Evolutionary conservation across 2,329 filamentous ascomycete species (phyloP), one percentile per base, ranked within the genome.

Genomic region (Berkeleyomyces basicola): DNA sequence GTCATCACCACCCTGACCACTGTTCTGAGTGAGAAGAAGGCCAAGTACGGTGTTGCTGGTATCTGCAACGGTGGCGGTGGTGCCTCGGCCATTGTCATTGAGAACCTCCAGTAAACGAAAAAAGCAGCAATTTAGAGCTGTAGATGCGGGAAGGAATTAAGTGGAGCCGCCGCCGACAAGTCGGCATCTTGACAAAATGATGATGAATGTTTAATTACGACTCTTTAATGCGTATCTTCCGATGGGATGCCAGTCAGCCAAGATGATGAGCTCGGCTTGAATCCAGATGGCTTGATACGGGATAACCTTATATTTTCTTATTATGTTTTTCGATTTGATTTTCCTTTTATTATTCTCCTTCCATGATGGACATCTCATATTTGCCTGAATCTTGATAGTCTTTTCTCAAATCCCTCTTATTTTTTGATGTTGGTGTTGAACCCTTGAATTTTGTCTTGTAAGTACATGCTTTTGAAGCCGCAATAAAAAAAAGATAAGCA

Each of bases 61-160:
- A 97, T 99, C 72, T 99, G 93, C 84, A 99, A 99, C 75, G 93
- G 93, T 67, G 93, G 93, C 64, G 93, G 93, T 69, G 93, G 93
- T 73, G 93, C 93, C 65, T 95, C 89, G 70, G 93, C 93, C 64
- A 78, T 99, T 68, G 89, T 99, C 66, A 83, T 99, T 70, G 93
- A 99, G 80, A 83, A 74, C 71, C 72, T 84, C 70, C 78, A 82
- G 75, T 82, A 75, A 74, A 72, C 55, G 14, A 9, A 55, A 14
- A 7, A 9, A n/a, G 4, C 33, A 55, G n/a, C 33, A 37, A 16
- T 14, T 37, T 37, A 55, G 7, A 31, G 39, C 33, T n/a, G 39
- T 39, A 39, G 33, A 55, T 55, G 33, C 31, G 36, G 33, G 10
- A 36, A 33, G 33, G 11, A 14, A 14, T 37, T 7, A 55, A 7